phyloP scores from a whole-genome alignment of 2,329 filamentous ascomycete species.

The Ilyonectria destructans region DNA sequence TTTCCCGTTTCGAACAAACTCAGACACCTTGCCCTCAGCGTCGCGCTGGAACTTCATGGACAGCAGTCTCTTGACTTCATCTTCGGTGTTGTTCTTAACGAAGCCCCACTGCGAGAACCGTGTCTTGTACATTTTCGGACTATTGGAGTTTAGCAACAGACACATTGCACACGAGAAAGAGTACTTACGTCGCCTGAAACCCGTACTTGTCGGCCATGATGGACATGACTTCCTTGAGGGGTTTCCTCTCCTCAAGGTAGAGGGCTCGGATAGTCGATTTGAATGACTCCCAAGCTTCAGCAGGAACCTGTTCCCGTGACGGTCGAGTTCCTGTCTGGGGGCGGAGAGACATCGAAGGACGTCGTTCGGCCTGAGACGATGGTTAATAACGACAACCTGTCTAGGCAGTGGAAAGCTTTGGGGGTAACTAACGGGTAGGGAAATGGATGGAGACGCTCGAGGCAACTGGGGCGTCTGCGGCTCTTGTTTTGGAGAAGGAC shows the following conservation, averaged over 20 bases:
- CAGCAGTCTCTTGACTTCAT: slow-evolving; percentile 66
- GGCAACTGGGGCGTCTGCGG: slow-evolving; percentile 50
- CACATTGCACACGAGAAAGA: background rate
- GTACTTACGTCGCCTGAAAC: slow-evolving; percentile 66
- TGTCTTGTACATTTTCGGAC: slow-evolving; percentile 72
- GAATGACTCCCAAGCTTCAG: slow-evolving; percentile 65
- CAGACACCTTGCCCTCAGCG: slow-evolving; percentile 68
- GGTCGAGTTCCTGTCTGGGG: slow-evolving; percentile 54
- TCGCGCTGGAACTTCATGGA: slow-evolving; percentile 69
- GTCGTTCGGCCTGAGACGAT: slow-evolving; percentile 47
- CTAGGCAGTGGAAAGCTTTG: background rate
- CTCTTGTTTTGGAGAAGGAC: slow-evolving; percentile 51
- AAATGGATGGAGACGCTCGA: slow-evolving; percentile 46
- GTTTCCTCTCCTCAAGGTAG: slow-evolving; percentile 66
- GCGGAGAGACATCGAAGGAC: slow-evolving; percentile 50
- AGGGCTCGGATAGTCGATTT: slow-evolving; percentile 63
- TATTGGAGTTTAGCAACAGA: slow-evolving; percentile 47
- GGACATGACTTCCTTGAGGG: slow-evolving; percentile 68
- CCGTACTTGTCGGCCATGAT: slow-evolving; percentile 66
- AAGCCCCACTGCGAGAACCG: slow-evolving; percentile 71
- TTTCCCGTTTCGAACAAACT: slow-evolving; percentile 68
- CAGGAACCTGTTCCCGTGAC: slow-evolving; percentile 62
- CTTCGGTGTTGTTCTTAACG: slow-evolving; percentile 70
- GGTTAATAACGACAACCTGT: slow-evolving; percentile 23
- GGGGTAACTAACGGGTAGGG: slow-evolving; percentile 48